Evolutionary conservation across 2,329 filamentous ascomycete species (phyloP), one percentile per base, ranked within the genome.

Genomic region (Chalara sp.): DNA sequence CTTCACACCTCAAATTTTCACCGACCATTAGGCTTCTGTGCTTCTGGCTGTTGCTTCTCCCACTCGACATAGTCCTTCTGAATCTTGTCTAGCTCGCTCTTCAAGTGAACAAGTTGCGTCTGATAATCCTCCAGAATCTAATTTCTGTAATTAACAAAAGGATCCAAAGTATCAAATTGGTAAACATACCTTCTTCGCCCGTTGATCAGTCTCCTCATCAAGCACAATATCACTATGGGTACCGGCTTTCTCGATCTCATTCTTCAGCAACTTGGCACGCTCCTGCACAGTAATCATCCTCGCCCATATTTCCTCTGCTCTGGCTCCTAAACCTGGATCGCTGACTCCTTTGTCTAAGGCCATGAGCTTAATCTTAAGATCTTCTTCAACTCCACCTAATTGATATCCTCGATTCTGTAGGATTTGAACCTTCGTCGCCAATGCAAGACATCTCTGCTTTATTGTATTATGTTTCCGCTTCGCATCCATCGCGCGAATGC

Each of bases 291-390:
- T 79, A 46, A 90, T 84, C 70, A 93, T 79, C 44, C 88, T 75
- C 57, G 87, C 89, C 88, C 88, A 93, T 43, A 93, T 81, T 72
- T 93, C 88, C 68, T 93, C 89, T 64, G 89, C 84, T 58, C 87
- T 75, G 3, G 87, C 87, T 37, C 80, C 79, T 50, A 92, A 76
- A 6, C 83, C 83, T 6, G 89, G 88, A 62, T 93, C 88, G 56
- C 83, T 81, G 31, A 89, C 80, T 47, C 76, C 74, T 62, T 81
- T 80, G 65, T 91, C 86, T 52, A 93, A 72, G 29, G 72, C 75
- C 61, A 83, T 72, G 52, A 95, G 73, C 65, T 87, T 86, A 59
- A 81, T 80, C 67, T 85, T 83, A 44, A 95, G 67, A 57, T 87
- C 84, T 61, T 95, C 89, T 67, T 95, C 88, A 55, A 87, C 83